Percentiles rank a stretch among this genome's conserved stretches.
These are phyloP conservation scores for Scutellaria barbata DNA, from an alignment of 257 asterid genomes.

Conservation along the genomic window DNA sequence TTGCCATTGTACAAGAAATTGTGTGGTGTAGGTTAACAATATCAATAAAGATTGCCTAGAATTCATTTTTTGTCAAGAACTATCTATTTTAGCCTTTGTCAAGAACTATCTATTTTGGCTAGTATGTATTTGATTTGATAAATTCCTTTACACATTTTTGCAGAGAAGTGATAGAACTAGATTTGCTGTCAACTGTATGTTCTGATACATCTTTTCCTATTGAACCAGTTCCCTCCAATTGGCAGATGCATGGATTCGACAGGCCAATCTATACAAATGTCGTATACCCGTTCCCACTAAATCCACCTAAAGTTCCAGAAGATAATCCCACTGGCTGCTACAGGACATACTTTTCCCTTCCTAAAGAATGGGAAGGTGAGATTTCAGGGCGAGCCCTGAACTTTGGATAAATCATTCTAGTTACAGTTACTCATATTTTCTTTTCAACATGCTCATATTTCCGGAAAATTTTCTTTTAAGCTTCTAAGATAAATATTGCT, in stretches of 20 bases:
- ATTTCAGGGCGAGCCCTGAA: conserved; percentile 17
- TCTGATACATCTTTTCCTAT: conserved; percentile 41
- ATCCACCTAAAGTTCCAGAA: conserved; percentile 95
- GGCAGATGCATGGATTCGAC: conserved; percentile 99
- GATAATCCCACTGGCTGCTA: conserved; percentile 98
- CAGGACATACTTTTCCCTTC: conserved; percentile 78
- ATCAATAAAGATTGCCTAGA: background rate
- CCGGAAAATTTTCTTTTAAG: background rate
- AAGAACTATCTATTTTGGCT: conserved; percentile 20
- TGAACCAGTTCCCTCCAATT: conserved; percentile 92
- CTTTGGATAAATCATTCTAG: conserved; percentile 24
- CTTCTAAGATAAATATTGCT: background rate
- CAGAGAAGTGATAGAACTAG: conserved; percentile 21
- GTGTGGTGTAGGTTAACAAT: background rate
- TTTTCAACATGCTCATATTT: conserved; percentile 17
- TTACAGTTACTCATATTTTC: conserved; percentile 15
- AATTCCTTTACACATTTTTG: conserved; percentile 1
- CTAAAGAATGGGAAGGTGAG: conserved; percentile 96
- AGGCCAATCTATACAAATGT: conserved; percentile 85
- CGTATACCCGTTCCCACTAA: conserved; percentile 79
- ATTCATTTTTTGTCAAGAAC: background rate
- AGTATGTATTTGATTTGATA: background rate
- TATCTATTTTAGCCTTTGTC: conserved; percentile 13
- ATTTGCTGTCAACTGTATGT: conserved; percentile 21
- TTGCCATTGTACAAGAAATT: background rate